Percentiles rank a stretch among this genome's conserved stretches.
Evolutionary conservation across 768 basidiomycete genomes (phyloP).

Genomic region (Suillus subluteus): DNA sequence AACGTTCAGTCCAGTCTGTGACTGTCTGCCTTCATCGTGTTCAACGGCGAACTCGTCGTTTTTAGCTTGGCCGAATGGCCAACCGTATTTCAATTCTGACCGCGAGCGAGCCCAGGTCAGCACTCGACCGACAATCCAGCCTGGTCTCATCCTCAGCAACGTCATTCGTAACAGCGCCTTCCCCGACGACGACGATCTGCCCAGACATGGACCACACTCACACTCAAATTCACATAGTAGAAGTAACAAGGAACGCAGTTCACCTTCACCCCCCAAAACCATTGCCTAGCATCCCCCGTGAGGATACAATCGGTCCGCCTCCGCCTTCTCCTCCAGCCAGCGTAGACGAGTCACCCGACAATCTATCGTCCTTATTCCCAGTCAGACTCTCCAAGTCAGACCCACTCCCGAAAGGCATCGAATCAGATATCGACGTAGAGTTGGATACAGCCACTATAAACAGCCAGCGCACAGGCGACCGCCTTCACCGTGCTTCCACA

Average conservation of each 20-base stretch:
- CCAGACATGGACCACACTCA: slow-evolving; percentile 29
- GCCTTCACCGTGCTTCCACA: slow-evolving; percentile 51
- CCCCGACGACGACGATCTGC: slow-evolving; percentile 27
- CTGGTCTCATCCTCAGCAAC: slow-evolving; percentile 29
- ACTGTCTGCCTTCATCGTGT: neutral
- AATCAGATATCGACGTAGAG: slow-evolving; percentile 30
- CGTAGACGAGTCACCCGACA: slow-evolving; percentile 28
- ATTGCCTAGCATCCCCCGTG: slow-evolving; percentile 36
- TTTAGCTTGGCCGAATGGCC: slow-evolving; percentile 10
- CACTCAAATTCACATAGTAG: slow-evolving; percentile 55
- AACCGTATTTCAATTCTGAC: slow-evolving; percentile 20
- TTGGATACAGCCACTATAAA: slow-evolving; percentile 22
- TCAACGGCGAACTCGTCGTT: neutral
- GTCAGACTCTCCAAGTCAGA: slow-evolving; percentile 25
- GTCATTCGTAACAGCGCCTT: slow-evolving; percentile 33
- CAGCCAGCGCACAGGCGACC: slow-evolving; percentile 29
- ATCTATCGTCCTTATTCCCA: slow-evolving; percentile 34
- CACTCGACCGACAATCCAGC: slow-evolving; percentile 24
- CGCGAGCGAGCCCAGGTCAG: slow-evolving; percentile 19
- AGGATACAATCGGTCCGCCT: slow-evolving; percentile 48
- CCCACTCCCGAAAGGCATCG: slow-evolving; percentile 28
- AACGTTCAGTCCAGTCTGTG: neutral
- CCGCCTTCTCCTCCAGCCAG: slow-evolving; percentile 59
- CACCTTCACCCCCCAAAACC: slow-evolving; percentile 40
- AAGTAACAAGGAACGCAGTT: slow-evolving; percentile 53